phyloP scores from a whole-genome alignment of 2,329 filamentous ascomycete genomes.

The Neobulgaria alba region DNA sequence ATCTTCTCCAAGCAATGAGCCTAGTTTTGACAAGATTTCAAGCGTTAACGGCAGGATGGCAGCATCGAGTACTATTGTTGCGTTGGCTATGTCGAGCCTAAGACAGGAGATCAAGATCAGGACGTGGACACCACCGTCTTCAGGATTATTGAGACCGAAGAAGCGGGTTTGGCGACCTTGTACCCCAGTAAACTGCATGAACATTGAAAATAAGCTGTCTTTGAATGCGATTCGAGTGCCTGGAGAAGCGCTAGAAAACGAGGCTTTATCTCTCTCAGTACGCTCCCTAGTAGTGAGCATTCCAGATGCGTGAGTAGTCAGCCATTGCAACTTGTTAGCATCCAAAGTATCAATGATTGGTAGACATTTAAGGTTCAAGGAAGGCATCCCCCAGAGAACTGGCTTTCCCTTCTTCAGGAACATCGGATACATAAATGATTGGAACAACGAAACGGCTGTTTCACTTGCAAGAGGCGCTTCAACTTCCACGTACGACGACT shows the following conservation, averaged over 20 bases:
- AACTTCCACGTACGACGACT: constrained; percentile 8
- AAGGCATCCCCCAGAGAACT: constrained; percentile 4
- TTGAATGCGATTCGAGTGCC: not conserved
- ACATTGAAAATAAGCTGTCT: constrained; percentile 1
- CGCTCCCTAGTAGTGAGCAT: constrained; percentile 1
- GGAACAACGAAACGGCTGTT: not conserved
- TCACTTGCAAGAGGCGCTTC: not conserved
- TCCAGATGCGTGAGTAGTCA: not conserved
- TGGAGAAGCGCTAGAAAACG: no score
- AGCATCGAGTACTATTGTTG: constrained; percentile 9
- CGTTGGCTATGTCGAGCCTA: constrained; percentile 7
- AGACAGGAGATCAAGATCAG: constrained; percentile 3
- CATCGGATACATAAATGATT: constrained; percentile 1
- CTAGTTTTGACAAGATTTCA: not conserved
- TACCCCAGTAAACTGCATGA: constrained; percentile 1
- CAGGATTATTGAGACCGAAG: not conserved
- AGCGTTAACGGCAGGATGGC: constrained; percentile 3
- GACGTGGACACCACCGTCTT: not conserved
- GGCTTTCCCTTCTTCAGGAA: not conserved
- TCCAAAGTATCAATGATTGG: constrained; percentile 6
- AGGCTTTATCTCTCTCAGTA: not conserved
- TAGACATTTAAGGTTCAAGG: constrained; percentile 2
- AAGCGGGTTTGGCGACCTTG: not conserved
- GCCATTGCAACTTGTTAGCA: not conserved
- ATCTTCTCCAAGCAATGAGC: no score